phyloP scores from a whole-genome alignment of 164 flowering plant species.

The Vitis cinerea region DNA sequence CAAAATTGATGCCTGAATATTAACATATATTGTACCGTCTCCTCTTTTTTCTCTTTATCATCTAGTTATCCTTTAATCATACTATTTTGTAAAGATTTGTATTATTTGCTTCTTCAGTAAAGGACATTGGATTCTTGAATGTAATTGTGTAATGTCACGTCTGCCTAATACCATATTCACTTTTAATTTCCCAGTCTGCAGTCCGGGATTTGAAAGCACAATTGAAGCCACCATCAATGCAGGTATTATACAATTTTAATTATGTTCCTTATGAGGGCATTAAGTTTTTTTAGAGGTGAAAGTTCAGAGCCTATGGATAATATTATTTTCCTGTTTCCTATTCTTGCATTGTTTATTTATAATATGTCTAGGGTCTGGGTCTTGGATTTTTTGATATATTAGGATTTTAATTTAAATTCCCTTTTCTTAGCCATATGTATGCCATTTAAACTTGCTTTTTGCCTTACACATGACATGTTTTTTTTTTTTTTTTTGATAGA shows the following conservation, averaged over 20 bases:
- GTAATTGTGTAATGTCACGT: neutral
- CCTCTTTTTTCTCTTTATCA: neutral
- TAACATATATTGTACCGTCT: no score
- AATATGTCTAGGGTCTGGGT: no score
- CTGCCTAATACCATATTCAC: conserved; percentile 3
- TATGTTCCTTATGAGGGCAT: neutral
- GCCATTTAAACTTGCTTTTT: no score
- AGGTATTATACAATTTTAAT: conserved; percentile 31
- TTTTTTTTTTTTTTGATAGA: no score
- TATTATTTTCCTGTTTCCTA: neutral
- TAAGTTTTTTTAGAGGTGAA: neutral
- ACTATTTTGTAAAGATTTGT: neutral
- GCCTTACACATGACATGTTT: no score
- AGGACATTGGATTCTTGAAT: neutral
- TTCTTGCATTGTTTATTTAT: no score
- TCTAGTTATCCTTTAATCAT: neutral
- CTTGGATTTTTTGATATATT: no score
- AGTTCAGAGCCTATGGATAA: neutral
- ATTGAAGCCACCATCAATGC: conserved; percentile 68
- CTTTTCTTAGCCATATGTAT: no score
- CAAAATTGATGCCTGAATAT: no score
- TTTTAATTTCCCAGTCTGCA: conserved; percentile 53
- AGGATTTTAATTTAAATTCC: no score
- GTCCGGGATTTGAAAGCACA: conserved; percentile 60
- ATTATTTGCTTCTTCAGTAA: neutral